These are phyloP conservation scores for Ustilago curta DNA, from an alignment of 1,284 basidiomycete species.

Conservation along the genomic window DNA sequence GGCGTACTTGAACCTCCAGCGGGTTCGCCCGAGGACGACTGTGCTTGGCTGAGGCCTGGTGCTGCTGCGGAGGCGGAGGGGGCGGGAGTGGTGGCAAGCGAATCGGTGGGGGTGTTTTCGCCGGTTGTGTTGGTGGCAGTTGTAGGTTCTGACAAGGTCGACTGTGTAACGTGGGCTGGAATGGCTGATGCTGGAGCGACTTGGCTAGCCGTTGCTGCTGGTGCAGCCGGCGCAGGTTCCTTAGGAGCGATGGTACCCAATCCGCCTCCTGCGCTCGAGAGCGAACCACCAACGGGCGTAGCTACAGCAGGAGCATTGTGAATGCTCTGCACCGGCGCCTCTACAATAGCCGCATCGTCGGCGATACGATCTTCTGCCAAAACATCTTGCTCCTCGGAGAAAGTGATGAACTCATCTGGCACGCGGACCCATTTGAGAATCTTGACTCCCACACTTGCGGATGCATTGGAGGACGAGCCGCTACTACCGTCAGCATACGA, in stretches of 20 bases:
- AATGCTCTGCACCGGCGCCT: conserved; percentile 45
- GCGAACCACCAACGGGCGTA: conserved; percentile 12
- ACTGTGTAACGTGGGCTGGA: conserved; percentile 26
- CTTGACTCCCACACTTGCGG: conserved; percentile 23
- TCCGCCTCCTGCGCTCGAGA: conserved; percentile 26
- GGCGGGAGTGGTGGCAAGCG: conserved; percentile 21
- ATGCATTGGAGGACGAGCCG: conserved; percentile 13
- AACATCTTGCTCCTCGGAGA: conserved; percentile 46
- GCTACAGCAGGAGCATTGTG: conserved; percentile 38
- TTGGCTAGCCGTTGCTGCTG: conserved; percentile 1
- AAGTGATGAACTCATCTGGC: conserved; percentile 8
- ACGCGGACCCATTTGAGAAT: conserved; percentile 45
- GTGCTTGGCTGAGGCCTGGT: background rate
- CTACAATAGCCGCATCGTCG: conserved; percentile 39
- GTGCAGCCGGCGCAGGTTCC: conserved; percentile 20
- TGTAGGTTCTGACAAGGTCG: conserved; percentile 18
- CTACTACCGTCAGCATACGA: conserved; percentile 11
- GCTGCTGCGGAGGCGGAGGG: conserved; percentile 1
- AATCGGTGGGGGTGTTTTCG: conserved; percentile 24
- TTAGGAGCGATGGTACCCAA: conserved; percentile 42
- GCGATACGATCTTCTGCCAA: conserved; percentile 26
- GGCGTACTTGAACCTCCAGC: conserved; percentile 20
- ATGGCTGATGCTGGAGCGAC: conserved; percentile 33
- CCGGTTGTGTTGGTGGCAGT: conserved; percentile 20
- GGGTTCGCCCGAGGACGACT: conserved; percentile 22